phyloP scores from a whole-genome alignment of 805 yeast genomes.

The Candida coquimbonensis region DNA sequence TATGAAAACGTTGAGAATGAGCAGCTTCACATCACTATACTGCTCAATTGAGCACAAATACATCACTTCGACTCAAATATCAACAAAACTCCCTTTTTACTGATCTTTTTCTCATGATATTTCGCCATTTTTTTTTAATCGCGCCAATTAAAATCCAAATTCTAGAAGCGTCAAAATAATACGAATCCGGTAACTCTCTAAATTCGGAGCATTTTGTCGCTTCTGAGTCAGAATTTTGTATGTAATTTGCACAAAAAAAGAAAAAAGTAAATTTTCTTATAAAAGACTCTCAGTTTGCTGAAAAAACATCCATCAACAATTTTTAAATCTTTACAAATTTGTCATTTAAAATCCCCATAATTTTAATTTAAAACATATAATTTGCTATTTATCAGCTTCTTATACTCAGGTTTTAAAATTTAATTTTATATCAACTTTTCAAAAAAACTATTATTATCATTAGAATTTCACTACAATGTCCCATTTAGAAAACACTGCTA shows the following conservation, averaged over 20 bases:
- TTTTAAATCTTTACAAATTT: neutral
- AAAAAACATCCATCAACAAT: neutral
- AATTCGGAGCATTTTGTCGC: neutral
- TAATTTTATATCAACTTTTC: no score
- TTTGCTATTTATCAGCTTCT: neutral
- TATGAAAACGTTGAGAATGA: no score
- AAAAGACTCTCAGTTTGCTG: slow-evolving; percentile 1
- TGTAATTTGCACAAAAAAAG: neutral
- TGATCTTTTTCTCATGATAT: neutral
- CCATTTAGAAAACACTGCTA: slow-evolving; percentile 64
- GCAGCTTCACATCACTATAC: no score
- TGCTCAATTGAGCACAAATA: neutral
- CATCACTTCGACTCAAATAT: no score
- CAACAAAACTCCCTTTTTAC: neutral
- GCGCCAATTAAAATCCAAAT: no score
- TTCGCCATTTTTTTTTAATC: no score
- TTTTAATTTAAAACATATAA: neutral
- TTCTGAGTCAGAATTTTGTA: slow-evolving; percentile 6
- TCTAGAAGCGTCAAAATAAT: no score
- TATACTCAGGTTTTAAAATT: no score
- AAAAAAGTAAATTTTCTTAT: slow-evolving; percentile 1
- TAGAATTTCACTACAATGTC: slow-evolving; percentile 13
- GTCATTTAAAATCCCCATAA: neutral
- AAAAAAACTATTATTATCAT: no score
- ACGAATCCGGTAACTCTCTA: no score